A percentile compares a stretch with the other conserved stretches of the same genome.
Conservation (phyloP, 257 asterid species). For the Fraxinus quadrangulata region DNA sequence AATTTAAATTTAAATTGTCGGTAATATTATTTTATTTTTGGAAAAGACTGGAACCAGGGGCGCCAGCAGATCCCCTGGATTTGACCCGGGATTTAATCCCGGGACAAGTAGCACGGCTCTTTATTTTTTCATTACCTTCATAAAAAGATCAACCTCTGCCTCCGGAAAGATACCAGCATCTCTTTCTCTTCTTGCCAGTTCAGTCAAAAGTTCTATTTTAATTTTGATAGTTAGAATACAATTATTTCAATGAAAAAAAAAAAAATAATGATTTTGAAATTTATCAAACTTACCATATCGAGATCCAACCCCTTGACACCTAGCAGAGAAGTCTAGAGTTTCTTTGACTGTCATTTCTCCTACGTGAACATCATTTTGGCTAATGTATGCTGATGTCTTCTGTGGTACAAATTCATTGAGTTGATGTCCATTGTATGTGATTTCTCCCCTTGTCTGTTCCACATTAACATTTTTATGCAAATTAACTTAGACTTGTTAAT, state of each 20-base stretch:
- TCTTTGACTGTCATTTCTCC: conserved; percentile 63
- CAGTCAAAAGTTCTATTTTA: conserved; percentile 40
- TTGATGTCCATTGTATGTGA: conserved; percentile 56
- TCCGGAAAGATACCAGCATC: conserved; percentile 50
- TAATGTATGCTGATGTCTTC: conserved; percentile 64
- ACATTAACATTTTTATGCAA: too few relatives aligned
- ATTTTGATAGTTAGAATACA: too few relatives aligned
- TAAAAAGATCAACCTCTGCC: conserved; percentile 50
- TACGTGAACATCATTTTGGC: conserved; percentile 58
- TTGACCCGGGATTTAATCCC: too few relatives aligned
- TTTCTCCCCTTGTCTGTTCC: conserved; percentile 34
- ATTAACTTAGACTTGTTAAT: too few relatives aligned
- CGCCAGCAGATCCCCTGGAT: too few relatives aligned
- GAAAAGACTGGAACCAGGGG: too few relatives aligned
- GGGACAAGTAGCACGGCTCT: too few relatives aligned
- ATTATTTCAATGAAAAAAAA: too few relatives aligned
- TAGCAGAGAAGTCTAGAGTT: conserved; percentile 63
- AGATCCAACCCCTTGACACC: conserved; percentile 62
- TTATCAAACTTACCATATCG: conserved; percentile 35
- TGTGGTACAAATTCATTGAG: conserved; percentile 53
- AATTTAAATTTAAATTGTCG: too few relatives aligned
- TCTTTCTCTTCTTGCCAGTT: conserved; percentile 45
- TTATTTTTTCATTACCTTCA: conserved; percentile 42
- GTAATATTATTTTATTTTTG: too few relatives aligned
- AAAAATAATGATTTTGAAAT: too few relatives aligned